Evolutionary conservation across 208 protist species (phyloP).

Genomic region (Leishmania turanica): DNA sequence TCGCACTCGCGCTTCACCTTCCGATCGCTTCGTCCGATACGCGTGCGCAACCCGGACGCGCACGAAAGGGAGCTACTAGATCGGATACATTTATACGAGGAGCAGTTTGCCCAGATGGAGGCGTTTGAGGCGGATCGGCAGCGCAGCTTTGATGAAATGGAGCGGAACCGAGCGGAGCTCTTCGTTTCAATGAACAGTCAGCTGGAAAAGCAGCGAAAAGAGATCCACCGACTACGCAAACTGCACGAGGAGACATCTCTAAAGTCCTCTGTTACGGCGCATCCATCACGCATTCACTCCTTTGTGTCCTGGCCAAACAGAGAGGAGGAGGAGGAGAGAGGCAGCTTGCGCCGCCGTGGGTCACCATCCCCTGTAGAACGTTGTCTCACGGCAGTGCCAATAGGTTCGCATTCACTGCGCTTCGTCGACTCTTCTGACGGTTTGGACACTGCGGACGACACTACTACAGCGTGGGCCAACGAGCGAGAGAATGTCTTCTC

Average conservation of each 20-base stretch:
- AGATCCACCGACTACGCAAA: slow-evolving; percentile 56
- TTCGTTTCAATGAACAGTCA: slow-evolving; percentile 80
- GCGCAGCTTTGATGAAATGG: slow-evolving; percentile 73
- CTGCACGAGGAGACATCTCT: slow-evolving; percentile 30
- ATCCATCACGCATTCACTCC: slow-evolving; percentile 28
- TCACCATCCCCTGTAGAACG: slow-evolving; percentile 23
- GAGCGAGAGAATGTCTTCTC: slow-evolving; percentile 12
- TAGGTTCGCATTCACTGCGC: slow-evolving; percentile 21
- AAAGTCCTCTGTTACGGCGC: slow-evolving; percentile 24
- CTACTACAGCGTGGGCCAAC: not conserved
- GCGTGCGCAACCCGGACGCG: slow-evolving; percentile 53
- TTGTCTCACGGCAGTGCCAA: slow-evolving; percentile 27
- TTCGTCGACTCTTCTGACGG: slow-evolving; percentile 15
- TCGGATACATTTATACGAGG: slow-evolving; percentile 60
- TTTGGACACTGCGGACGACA: slow-evolving; percentile 7
- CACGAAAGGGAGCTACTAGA: slow-evolving; percentile 69
- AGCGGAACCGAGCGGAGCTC: slow-evolving; percentile 71
- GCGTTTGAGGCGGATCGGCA: slow-evolving; percentile 66
- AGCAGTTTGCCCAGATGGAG: slow-evolving; percentile 51
- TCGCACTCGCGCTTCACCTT: slow-evolving; percentile 35
- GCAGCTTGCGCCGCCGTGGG: slow-evolving; percentile 9
- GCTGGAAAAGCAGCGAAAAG: slow-evolving; percentile 57
- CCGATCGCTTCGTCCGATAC: slow-evolving; percentile 50
- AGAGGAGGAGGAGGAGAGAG: slow-evolving; percentile 20
- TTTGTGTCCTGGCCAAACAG: slow-evolving; percentile 11